A percentile compares a stretch with the other conserved stretches of the same genome.
phyloP scores from a whole-genome alignment of 768 basidiomycete species.

The Tylopilus balloui region DNA sequence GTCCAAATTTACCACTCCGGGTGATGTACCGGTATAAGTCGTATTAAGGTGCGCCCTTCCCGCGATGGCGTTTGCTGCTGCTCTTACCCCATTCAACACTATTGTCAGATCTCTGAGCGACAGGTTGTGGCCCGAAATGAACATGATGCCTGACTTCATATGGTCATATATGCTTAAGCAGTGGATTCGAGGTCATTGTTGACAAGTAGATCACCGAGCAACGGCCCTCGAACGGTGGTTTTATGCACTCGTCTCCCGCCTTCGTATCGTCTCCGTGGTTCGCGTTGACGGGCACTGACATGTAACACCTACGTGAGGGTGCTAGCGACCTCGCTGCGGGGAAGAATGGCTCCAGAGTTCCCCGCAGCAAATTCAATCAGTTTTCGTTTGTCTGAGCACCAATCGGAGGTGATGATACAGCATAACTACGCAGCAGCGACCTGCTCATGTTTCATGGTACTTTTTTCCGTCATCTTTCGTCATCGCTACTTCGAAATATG shows the following conservation, averaged over 20 bases:
- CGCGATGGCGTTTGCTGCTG: too few species aligned
- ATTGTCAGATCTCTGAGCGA: too few species aligned
- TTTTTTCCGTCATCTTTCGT: not conserved
- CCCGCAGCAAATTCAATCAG: not conserved
- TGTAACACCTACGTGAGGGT: not conserved
- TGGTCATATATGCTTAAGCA: too few species aligned
- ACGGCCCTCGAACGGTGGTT: not conserved
- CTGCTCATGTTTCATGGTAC: not conserved
- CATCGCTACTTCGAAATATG: not conserved
- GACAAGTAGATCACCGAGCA: not conserved
- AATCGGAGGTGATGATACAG: too few species aligned
- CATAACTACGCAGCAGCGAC: not conserved
- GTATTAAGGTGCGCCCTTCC: too few species aligned
- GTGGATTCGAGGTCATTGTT: not conserved
- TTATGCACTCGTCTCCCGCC: not conserved
- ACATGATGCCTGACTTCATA: too few species aligned
- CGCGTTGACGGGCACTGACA: not conserved
- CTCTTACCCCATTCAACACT: too few species aligned
- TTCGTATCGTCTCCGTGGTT: not conserved
- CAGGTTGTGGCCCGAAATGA: too few species aligned
- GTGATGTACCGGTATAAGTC: too few species aligned
- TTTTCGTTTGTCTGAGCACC: not conserved
- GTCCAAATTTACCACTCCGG: too few species aligned
- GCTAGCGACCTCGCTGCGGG: not conserved
- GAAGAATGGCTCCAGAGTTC: not conserved